phyloP scores from a whole-genome alignment of 371 early-diverging fungal genomes.

The Mucor velutinosus region DNA sequence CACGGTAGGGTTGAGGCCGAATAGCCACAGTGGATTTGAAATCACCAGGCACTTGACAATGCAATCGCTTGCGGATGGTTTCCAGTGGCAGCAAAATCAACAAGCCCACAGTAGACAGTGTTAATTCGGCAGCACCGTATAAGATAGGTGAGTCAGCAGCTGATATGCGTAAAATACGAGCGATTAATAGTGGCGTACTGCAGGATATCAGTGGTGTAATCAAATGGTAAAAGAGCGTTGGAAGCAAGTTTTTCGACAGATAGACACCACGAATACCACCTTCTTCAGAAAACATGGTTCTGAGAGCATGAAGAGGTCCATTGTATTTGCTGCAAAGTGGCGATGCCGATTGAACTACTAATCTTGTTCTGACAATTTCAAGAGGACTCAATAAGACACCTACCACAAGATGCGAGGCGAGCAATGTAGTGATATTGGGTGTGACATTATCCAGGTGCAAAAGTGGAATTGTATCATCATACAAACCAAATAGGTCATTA shows the following conservation, averaged over 20 bases:
- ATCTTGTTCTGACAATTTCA: conserved; percentile 72
- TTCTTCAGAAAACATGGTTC: conserved; percentile 76
- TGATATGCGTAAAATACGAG: conserved; percentile 65
- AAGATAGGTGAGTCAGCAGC: conserved; percentile 67
- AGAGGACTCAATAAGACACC: conserved; percentile 78
- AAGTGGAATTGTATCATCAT: conserved; percentile 77
- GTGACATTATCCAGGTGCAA: conserved; percentile 64
- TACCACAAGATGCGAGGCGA: conserved; percentile 66
- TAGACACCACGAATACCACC: conserved; percentile 77
- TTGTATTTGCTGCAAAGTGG: conserved; percentile 74
- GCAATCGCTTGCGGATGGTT: conserved; percentile 83
- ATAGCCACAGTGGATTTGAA: conserved; percentile 77
- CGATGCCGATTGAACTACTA: conserved; percentile 73
- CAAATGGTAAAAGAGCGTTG: conserved; percentile 78
- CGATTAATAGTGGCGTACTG: conserved; percentile 70
- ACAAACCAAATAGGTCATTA: conserved; percentile 76
- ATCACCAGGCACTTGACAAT: conserved; percentile 67
- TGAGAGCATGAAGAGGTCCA: conserved; percentile 69
- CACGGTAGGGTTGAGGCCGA: conserved; percentile 83
- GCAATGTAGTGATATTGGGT: conserved; percentile 68
- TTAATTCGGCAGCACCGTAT: conserved; percentile 67
- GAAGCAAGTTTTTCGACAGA: conserved; percentile 65
- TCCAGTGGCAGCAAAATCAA: conserved; percentile 84
- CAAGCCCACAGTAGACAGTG: conserved; percentile 65
- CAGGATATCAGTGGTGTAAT: conserved; percentile 73